Evolutionary conservation across 208 protist species (phyloP), one percentile per base, ranked within the genome.

Genomic region (Blastocrithidia nonstop): DNA sequence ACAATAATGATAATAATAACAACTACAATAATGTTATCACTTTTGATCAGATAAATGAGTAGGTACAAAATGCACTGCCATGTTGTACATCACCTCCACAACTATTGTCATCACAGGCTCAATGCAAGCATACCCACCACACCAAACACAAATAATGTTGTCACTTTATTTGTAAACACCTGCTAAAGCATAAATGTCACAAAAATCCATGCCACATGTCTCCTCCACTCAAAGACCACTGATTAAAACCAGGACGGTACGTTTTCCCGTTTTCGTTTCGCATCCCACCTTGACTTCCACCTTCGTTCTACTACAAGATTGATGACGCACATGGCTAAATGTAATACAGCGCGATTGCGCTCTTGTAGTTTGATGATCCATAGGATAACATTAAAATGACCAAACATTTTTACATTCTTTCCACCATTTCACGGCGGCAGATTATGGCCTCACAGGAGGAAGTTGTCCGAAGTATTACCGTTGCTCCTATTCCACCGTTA

Each of bases 271-370:
- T 79, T 33, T 6, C 28, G 27, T 74, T 79, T 36, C 66, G 61
- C 31, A 54, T 79, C 5, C 71, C 71, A 4, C 66, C 71, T 22
- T 79, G 71, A 66, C 53, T 74, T 42, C 71, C 71, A 26, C 71
- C 71, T 7, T 79, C 71, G n/a, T 61, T 74, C 20, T 79, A 74
- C 58, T 79, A 73, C 54, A 36, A 45, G 13, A 57, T 60, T 25
- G 24, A 13, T 5, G 52, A 55, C 28, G 65, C 71, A 4, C 57
- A 28, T 15, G 71, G 71, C 1, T 48, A 61, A 22, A 67, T 74
- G 8, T 21, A 54, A 37, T 79, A 79, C 56, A 44, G 43, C 7
- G 66, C 66, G 19, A 41, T 24, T 28, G 71, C 57, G 27, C 57
- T 54, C 17, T 25, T 79, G 36, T 50, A 66, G 16, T 58, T 74